Evolutionary conservation across 2,329 filamentous ascomycete species (phyloP).

Genomic region (Fusarium sterilihyphosum): DNA sequence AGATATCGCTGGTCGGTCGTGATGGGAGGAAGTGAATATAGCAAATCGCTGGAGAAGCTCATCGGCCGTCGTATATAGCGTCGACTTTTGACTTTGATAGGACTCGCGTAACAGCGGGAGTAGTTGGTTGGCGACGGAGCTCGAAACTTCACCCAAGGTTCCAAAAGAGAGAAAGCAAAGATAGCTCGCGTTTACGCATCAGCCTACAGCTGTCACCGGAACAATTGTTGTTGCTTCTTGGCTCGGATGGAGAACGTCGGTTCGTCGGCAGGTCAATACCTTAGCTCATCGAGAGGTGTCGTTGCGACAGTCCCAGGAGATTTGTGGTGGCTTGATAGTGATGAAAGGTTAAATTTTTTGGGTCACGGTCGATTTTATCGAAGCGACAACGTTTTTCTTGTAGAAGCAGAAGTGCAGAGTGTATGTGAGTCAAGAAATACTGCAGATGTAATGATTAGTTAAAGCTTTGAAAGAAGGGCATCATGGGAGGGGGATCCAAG

Average conservation of each 20-base stretch:
- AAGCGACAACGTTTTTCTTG: constrained; percentile 12
- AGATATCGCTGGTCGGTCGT: constrained; percentile 30
- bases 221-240: constrained; percentile 24
- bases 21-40: constrained; percentile 21
- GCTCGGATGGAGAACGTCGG: constrained; percentile 17
- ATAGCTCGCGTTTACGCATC: constrained; percentile 54
- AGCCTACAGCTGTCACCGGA: constrained; percentile 41
- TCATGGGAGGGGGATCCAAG: constrained; percentile 43
- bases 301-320: constrained; percentile 26
- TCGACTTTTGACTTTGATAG: constrained; percentile 5
- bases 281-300: constrained; percentile 42
- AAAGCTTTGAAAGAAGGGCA: constrained; percentile 42
- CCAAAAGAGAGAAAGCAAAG: constrained; percentile 45
- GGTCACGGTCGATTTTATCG: constrained; percentile 22
- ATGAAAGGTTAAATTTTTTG: constrained; percentile 5
- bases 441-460: constrained; percentile 42
- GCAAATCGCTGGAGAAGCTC: constrained; percentile 34
- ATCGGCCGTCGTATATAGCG: constrained; percentile 38
- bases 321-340: constrained; percentile 10
- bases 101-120: constrained; percentile 20
- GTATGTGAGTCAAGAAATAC: constrained; percentile 39
- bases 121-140: constrained; percentile 27
- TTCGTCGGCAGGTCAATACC: constrained; percentile 40
- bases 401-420: constrained; percentile 26
- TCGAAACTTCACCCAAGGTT: constrained; percentile 46